Base-by-base conservation (phyloP, 2,329 filamentous ascomycete genomes). In the Podosphaera fusca region DNA sequence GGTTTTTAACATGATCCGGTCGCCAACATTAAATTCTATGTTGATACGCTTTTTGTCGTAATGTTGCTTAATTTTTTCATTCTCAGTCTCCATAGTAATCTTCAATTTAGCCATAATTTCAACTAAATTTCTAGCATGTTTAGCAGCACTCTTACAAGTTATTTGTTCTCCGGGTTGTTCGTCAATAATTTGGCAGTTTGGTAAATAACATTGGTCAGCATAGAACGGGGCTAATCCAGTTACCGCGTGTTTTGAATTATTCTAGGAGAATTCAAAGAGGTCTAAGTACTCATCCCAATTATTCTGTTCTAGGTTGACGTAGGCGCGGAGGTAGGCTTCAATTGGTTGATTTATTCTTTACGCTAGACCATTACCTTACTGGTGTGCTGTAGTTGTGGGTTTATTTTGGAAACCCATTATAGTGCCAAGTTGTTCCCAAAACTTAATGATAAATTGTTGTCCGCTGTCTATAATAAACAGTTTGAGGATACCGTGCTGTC, bases 291-390 rank as follows among this genome's bases (percentile, higher is more conserved):
- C n/a, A n/a, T 57, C 55, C 56, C 50, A 59, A 30, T 60, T 54
- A 34, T 60, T 35, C 35, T 60, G 21, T 21, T 57, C 21, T 34
- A 59, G 45, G 29, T 60, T 60, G 5, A 59, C 45, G 49, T 60
- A 59, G 10, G 14, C 45, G 21, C 46, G 1, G 4, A 60, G 33
- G n/a, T 60, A 60, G 6, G 31, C 2, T 45, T 60, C 34, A 10
- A 60, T 33, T 12, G 45, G 52, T 10, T 59, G 21, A 36, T 59
- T 60, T 21, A 52, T 30, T 29, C 47, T 34, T 55, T 59, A 3
- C 14, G 49, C 21, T 21, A 21, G 21, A 21, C 21, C 21, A 21
- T 21, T 21, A 21, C 21, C 21, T 21, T 21, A 21, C 49, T 54
- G 51, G 21, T 49, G 8, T 5, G n/a, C 12, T 35, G 31, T 36